Evolutionary conservation across 768 basidiomycete genomes (phyloP).

Genomic region (Boletus fagicola): DNA sequence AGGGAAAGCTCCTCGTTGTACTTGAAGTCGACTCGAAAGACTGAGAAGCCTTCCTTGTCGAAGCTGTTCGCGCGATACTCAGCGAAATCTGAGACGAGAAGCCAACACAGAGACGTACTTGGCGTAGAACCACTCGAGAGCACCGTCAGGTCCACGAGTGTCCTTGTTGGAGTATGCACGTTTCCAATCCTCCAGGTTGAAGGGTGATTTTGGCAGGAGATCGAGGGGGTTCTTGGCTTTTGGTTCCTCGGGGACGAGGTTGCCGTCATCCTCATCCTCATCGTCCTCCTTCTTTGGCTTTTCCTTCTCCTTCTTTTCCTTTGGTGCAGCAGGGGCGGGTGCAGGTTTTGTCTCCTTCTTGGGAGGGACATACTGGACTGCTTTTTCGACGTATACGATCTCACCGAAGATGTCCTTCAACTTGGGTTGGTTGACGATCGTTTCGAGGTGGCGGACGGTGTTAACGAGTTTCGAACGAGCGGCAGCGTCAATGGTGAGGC

Average conservation of each 20-base stretch:
- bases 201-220: constrained; percentile 78
- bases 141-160: constrained; percentile 78
- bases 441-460: constrained; percentile 82
- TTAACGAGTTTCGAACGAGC: constrained; percentile 69
- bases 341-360: constrained; percentile 59
- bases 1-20: constrained; percentile 92
- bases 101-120: constrained; percentile 51
- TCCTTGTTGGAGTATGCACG: constrained; percentile 97
- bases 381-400: constrained; percentile 64
- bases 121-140: constrained; percentile 96
- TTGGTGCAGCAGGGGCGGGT: constrained; percentile 39
- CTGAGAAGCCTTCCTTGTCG: constrained; percentile 85
- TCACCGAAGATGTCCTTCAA: constrained; percentile 66
- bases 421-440: constrained; percentile 80
- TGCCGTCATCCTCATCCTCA: constrained; percentile 77
- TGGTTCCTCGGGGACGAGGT: constrained; percentile 72
- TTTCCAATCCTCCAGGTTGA: constrained; percentile 97
- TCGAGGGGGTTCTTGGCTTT: constrained; percentile 96
- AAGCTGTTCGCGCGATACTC: constrained; percentile 48
- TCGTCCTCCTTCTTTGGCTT: constrained; percentile 53
- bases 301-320: constrained; percentile 68
- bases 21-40: constrained; percentile 94
- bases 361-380: constrained; percentile 66
- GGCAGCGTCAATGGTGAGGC: constrained; percentile 61
- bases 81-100: not conserved